Base-by-base conservation (phyloP, 2,329 filamentous ascomycete species). In the Tympanopsis confertula region DNA sequence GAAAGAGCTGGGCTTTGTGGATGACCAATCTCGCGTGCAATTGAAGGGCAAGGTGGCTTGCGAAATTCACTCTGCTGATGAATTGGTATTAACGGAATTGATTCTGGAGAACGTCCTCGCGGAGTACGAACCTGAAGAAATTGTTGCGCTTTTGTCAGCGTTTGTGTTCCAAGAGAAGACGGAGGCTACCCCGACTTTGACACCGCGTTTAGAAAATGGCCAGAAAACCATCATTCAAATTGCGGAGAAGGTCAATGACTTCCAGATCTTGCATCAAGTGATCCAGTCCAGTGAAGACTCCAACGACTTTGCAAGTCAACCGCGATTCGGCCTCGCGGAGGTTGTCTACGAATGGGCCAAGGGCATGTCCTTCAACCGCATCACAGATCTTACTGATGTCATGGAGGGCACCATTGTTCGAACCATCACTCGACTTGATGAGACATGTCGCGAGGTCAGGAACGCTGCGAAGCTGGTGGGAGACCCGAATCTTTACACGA, bases 111-210 rank as follows among this genome's bases (percentile, higher is more conserved):
- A 98, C 50, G 86, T 95, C 2, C 77, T 98, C 3, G 88, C 89
- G 37, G 84, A 93, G 43, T 95, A 91, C 57, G 89, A 95, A 50
- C 87, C 89, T 1, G 87, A 94, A 47, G 91, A 98, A 59, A 96
- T 98, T 44, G 91, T 94, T 1, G 88, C 91, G 10, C 69, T 98
- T 3, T 71, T 98, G 3, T 95, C 88, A 0, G 79, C 85, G 1
- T 98, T 98, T 56, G 88, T 98, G 2, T 98, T 98, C 67, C 87
- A 96, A 54, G 91, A 98, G 55, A 96, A 95, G 63, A 95, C 91
- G 0, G 80, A 86, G 19, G 72, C 73, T 4, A 75, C 81, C 14
- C 89, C 91, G 0, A 84, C 78, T 3, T 65, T 98, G 41, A 93
- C 87, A 0, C 77, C 82, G 3, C 82, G 78, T 37, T 74, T 98